phyloP scores from a whole-genome alignment of 2,329 filamentous ascomycete species.

The Colletotrichum australisinense region DNA sequence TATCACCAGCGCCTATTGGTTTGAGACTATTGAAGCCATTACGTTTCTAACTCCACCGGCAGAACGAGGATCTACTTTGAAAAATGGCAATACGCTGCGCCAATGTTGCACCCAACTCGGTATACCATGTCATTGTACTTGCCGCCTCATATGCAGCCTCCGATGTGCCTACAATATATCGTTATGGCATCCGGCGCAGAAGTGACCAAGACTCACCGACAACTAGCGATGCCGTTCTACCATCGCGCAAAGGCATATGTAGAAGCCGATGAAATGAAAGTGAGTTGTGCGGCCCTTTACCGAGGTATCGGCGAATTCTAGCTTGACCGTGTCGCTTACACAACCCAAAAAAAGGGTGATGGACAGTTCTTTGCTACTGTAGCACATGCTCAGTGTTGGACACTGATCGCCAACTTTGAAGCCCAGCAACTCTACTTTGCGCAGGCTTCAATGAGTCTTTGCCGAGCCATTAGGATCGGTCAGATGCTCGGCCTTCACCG shows the following conservation, averaged over 20 bases:
- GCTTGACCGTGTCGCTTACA: too few species aligned
- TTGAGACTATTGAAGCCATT: too few species aligned
- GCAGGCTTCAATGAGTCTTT: constrained; percentile 73
- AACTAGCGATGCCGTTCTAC: constrained; percentile 36
- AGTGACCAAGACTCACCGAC: constrained; percentile 26
- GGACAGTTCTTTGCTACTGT: constrained; percentile 60
- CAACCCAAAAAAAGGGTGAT: constrained; percentile 11
- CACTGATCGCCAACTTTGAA: constrained; percentile 70
- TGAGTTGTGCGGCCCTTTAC: neutral
- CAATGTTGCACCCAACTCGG: constrained; percentile 35
- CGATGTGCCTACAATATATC: constrained; percentile 39
- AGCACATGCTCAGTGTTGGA: constrained; percentile 72
- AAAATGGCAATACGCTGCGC: constrained; percentile 34
- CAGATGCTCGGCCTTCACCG: constrained; percentile 77
- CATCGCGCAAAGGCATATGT: constrained; percentile 37
- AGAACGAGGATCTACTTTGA: constrained; percentile 35
- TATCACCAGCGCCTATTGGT: too few species aligned
- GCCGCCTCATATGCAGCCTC: constrained; percentile 37
- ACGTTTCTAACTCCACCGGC: neutral
- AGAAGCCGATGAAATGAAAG: constrained; percentile 38
- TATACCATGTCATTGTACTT: constrained; percentile 33
- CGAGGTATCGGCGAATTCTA: neutral
- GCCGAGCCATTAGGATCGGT: constrained; percentile 68
- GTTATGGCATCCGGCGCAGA: constrained; percentile 37
- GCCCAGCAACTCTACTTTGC: constrained; percentile 78